Base-by-base conservation (phyloP, 352 stramenopile genomes). In the Pythium folliculosum region DNA sequence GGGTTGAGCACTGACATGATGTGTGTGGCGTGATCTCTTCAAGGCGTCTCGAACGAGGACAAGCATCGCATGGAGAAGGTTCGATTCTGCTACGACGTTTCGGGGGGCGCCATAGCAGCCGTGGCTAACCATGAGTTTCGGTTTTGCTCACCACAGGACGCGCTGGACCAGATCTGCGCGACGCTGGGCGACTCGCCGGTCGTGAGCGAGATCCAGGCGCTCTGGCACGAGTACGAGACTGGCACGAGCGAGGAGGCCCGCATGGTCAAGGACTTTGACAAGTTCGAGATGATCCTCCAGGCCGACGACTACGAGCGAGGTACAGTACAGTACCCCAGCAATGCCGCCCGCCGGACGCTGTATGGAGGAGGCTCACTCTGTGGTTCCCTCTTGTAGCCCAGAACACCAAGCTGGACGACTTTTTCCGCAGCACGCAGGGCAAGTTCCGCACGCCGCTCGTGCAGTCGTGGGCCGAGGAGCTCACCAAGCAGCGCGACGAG, bases 211-310 rank as follows among this genome's bases (percentile, higher is more conserved):
- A 96, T 94, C 67, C 73, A 88, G 38, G 65, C 75, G 65, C 77
- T 97, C 10, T 97, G 88, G 88, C 75, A 78, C 32, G 91, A 97
- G 56, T 97, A 97, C 75, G 91, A 97, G 71, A 75, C 89, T 37
- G 86, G 88, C 32, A 69, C 60, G 21, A 91, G 84, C 0, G 76
- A 91, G 51, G 91, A 97, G 67, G 88, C 94, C 19, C 87, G 88
- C 64, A 83, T 97, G 38, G 88, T 98, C 62, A 97, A 97, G 79
- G 94, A 98, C 71, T 95, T 98, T 76, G 94, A 98, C 72, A 97
- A 97, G 73, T 94, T 98, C 60, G 94, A 98, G 73, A 98, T 98
- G 92, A 97, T 97, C 49, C 71, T 98, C 54, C 94, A 98, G 69
- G 94, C 94, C 12, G 80, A 97, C 55, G 90, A 98, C 53, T 98